Evolutionary conservation across 768 basidiomycete genomes (phyloP), one percentile per base, ranked within the genome.

Genomic region (Mycena leptocephala): DNA sequence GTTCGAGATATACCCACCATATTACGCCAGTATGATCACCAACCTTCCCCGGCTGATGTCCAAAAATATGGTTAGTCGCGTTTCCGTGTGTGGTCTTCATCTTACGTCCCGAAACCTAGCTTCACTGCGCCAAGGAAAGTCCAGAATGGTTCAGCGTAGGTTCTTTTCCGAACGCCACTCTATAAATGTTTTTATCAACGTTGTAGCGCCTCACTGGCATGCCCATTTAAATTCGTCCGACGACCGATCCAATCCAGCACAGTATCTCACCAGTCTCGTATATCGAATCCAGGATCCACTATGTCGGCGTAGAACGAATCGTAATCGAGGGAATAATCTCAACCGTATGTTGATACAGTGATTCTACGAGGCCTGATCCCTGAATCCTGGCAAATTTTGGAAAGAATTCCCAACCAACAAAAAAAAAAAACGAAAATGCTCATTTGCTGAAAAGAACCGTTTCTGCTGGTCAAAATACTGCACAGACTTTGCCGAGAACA

Each of bases 131-230:
- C 18, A 22, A 58, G 32, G 32, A 58, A 33, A 22, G 18, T 58
- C 30, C 56, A 58, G 56, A 58, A 58, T 58, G 56, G 56, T 58
- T 58, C 32, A 35, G 56, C 56, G 56, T 58, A 58, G 18, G 56
- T 58, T 58, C 56, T 58, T 58, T 58, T 58, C 32, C 26, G 9
- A 33, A 32, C 32, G 18, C 56, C 56, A 33, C 32, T 22, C 30
- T 58, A 32, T 58, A 28, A 56, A 58, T 58, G 30, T n/a, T 53
- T 58, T 58, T 30, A 58, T 58, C 32, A 22, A 18, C 56, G 18
- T 58, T 58, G 56, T 58, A 58, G 56, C 30, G 33, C 16, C 56
- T 58, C 33, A 58, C 56, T 33, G 56, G 56, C 56, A 58, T 58
- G 56, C 56, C 56, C 8, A 33, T 58, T 58, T 33, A 35, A 20